Evolutionary conservation across 1,284 basidiomycete species (phyloP).

Genomic region (Hypsizygus ulmarius): DNA sequence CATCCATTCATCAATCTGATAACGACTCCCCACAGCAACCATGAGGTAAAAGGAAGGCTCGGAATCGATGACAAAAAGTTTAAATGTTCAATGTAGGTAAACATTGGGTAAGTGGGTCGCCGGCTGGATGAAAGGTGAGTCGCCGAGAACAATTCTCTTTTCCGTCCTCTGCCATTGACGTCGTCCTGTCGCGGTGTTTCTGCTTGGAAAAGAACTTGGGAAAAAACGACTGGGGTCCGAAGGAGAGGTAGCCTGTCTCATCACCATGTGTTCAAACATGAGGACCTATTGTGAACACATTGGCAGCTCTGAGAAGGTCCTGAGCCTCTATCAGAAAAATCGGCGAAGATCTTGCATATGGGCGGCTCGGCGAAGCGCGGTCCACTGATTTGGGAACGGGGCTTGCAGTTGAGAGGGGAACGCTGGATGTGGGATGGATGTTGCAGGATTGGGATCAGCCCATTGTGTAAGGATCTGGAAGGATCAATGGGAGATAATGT

Average conservation of each 20-base stretch:
- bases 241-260: conserved; percentile 19
- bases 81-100: conserved; percentile 2
- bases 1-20: conserved; percentile 2
- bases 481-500: conserved; percentile 15
- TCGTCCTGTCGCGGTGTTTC: conserved; percentile 10
- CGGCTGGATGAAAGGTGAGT: not conserved
- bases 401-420: conserved; percentile 5
- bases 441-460: conserved; percentile 9
- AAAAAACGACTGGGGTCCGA: conserved; percentile 7
- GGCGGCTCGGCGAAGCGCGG: conserved; percentile 18
- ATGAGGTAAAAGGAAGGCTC: conserved; percentile 31
- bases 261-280: conserved; percentile 38
- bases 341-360: conserved; percentile 19
- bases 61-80: too few relatives aligned
- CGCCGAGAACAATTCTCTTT: not conserved
- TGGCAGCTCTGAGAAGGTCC: conserved; percentile 15
- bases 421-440: conserved; percentile 15
- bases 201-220: conserved; percentile 11
- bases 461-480: conserved; percentile 19
- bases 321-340: conserved; percentile 22
- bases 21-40: conserved; percentile 18
- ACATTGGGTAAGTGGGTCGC: conserved; percentile 5
- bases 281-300: conserved; percentile 22
- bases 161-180: not conserved
- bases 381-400: conserved; percentile 15